These are phyloP conservation scores for Cytauxzoon felis DNA, from an alignment of 169 alveolate species.

Conservation along the genomic window DNA sequence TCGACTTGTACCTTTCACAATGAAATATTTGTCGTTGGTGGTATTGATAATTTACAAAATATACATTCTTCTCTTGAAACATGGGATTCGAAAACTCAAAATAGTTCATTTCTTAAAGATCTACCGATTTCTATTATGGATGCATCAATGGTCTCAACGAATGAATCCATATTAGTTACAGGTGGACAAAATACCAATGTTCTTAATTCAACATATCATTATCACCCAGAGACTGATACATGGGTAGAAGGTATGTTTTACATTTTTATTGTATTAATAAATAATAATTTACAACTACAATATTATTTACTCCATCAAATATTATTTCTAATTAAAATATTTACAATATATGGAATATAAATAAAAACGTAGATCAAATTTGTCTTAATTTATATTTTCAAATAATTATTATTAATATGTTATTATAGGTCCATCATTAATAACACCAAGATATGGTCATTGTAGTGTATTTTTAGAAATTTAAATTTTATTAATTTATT, in stretches of 20 bases:
- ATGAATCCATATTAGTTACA: constrained; percentile 62
- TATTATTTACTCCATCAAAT: background rate
- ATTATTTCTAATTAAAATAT: too few species aligned
- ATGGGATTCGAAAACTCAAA: constrained; percentile 70
- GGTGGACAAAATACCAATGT: constrained; percentile 78
- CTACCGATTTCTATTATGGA: constrained; percentile 73
- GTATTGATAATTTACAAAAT: constrained; percentile 73
- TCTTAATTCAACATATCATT: constrained; percentile 63
- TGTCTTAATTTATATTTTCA: too few species aligned
- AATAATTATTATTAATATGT: too few species aligned
- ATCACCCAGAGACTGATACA: constrained; percentile 72
- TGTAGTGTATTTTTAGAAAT: constrained; percentile 64
- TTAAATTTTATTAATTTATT: too few species aligned
- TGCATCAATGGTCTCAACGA: constrained; percentile 61
- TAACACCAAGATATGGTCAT: constrained; percentile 76
- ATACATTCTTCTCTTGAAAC: constrained; percentile 74
- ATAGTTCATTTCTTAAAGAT: constrained; percentile 69
- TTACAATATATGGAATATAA: too few species aligned
- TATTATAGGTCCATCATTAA: constrained; percentile 68
- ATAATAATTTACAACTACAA: background rate
- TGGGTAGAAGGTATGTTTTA: constrained; percentile 61
- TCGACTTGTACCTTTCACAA: constrained; percentile 72
- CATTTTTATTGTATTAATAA: background rate
- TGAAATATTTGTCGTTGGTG: constrained; percentile 77
- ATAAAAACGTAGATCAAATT: too few species aligned